Evolutionary conservation across 2,329 filamentous ascomycete genomes (phyloP), one percentile per base, ranked within the genome.

Genomic region (Cercospora zeae-maydis): DNA sequence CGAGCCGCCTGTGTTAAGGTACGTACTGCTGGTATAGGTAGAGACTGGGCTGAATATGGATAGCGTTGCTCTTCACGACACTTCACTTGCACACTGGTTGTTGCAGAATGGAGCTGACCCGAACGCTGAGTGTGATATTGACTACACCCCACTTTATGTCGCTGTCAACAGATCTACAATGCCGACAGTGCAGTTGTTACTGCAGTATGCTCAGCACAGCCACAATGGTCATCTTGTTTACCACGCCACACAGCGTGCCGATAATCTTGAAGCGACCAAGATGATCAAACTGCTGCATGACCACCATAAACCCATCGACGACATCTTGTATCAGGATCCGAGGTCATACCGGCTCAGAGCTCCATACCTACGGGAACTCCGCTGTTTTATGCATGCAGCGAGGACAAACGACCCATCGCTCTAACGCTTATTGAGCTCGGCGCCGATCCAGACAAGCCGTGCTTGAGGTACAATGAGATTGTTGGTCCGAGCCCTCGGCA

Each of bases 1-100:
- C 21, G 36, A 61, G 59, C 59, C 59, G 27, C 49, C 59, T 56
- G 34, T 61, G n/a, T 27, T 61, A 34, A 61, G 59, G 59, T 61
- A 55, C 14, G 11, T 9, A 3, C 4, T 30, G 14, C n/a, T 55
- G 13, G 13, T 27, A n/a, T 6, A n/a, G 21, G 31, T 27, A 60
- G 27, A 30, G n/a, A 24, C 8, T 53, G 33, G 42, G 19, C 59
- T 61, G 33, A 60, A 27, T 19, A 24, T 14, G 19, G 2, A 61
- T 33, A 61, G 59, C 55, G 30, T 55, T 5, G 59, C 59, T 56
- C 59, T 61, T 34, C 14, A 61, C 33, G 49, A 61, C 36, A 45
- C 33, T 30, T 61, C 49, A 47, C 59, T 61, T 16, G n/a, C 49
- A 34, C 59, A 42, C 34, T 61, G 59, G 49, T 36, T 55, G 19